Conservation (phyloP, 2,329 filamentous ascomycete genomes). For the Calonectria pseudoreteaudii region DNA sequence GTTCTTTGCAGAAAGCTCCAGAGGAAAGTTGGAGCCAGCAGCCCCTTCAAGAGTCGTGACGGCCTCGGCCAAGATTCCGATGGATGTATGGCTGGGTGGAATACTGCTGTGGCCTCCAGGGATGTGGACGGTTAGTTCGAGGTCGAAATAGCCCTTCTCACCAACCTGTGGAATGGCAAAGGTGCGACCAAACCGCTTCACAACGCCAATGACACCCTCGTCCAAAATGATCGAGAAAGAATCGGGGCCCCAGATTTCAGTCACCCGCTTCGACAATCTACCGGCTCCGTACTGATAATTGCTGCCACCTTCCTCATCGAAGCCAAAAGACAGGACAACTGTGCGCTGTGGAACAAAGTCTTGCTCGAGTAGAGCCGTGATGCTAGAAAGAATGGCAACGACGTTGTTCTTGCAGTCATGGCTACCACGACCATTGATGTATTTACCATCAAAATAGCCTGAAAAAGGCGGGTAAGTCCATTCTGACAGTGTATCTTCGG, state of each 20-base stretch:
- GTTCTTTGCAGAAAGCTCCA: background rate
- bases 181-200: background rate
- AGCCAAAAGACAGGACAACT: background rate
- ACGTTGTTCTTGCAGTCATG: constrained; percentile 3
- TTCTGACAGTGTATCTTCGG: background rate
- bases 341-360: background rate
- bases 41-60: background rate
- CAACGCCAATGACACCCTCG: background rate
- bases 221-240: background rate
- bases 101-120: background rate
- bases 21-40: background rate
- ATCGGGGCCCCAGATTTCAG: background rate
- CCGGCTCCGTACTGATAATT: background rate
- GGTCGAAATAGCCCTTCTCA: background rate
- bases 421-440: background rate
- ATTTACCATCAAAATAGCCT: background rate
- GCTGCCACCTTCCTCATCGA: background rate
- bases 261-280: background rate
- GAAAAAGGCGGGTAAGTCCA: background rate
- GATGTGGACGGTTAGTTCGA: background rate
- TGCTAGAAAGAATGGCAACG: background rate
- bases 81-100: background rate
- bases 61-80: background rate
- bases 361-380: background rate
- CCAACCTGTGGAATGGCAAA: background rate